Base-by-base conservation (phyloP, 352 stramenopile species). In the Phytophthora quininea region DNA sequence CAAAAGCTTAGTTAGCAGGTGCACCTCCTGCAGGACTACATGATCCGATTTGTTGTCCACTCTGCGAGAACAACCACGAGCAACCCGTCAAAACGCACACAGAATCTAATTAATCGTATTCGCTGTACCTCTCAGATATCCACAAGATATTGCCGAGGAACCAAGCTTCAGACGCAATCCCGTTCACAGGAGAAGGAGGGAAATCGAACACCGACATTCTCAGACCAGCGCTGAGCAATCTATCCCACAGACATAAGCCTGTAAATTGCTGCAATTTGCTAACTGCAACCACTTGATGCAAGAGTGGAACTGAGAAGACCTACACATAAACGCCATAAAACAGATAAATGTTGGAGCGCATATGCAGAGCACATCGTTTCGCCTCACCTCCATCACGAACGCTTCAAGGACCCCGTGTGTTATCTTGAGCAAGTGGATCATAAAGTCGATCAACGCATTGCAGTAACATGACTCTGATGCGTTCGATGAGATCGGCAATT, bases 121-220 rank as follows among this genome's bases (percentile, higher is more conserved):
- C 19, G 19, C 19, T 24, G 19, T 24, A 24, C 19, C 19, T 24
- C 19, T 82, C 64, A 3, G 76, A 81, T n/a, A 92, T 54, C 76
- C 71, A 88, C 38, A 92, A 63, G 0, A 86, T 46, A 43, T 92
- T 92, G 6, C 79, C 84, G 6, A 92, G 66, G 38, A 92, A 74
- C 78, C 83, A 92, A 12, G 78, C 82, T 40, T 79, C 56, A 8
- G 77, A 84, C 1, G 77, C 49, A 33, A 92, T 88, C 2, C 80
- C 84, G 37, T 57, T 45, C 0, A 82, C 61, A 15, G 82, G 71
- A 10, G 84, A 80, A 15, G 64, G 4, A 19, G 77, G 80, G 11
- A 90, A 74, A 14, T 70, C 56, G 49, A 80, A 79, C 15, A 70
- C 52, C 11, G 62, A 74, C 42, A 75, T 35, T n/a, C 69, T 55